These are phyloP conservation scores for Coniochaeta sp. DNA, from an alignment of 2,329 filamentous ascomycete genomes.

Conservation along the genomic window DNA sequence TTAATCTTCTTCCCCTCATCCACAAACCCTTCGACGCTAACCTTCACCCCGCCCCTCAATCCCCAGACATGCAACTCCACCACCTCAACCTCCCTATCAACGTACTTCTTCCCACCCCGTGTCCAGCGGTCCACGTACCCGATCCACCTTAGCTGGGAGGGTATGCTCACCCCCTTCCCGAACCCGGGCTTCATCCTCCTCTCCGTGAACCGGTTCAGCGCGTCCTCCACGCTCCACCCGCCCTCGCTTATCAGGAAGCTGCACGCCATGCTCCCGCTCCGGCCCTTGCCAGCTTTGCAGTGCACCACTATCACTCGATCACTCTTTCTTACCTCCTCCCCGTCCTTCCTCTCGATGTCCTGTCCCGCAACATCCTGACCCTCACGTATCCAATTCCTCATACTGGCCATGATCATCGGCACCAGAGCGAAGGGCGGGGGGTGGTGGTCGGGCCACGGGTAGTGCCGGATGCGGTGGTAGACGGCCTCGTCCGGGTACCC, in stretches of 20 bases:
- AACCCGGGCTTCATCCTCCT: slow-evolving; percentile 85
- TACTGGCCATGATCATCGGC: slow-evolving; percentile 82
- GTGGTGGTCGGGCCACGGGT: slow-evolving; percentile 95
- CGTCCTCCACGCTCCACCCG: slow-evolving; percentile 47
- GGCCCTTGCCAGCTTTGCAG: slow-evolving; percentile 94
- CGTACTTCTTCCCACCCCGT: slow-evolving; percentile 65
- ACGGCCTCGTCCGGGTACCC: slow-evolving; percentile 91
- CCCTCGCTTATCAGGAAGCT: slow-evolving; percentile 88
- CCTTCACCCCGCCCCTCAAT: slow-evolving; percentile 76
- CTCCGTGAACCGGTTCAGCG: slow-evolving; percentile 60
- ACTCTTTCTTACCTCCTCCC: slow-evolving; percentile 9
- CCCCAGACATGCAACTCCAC: slow-evolving; percentile 89
- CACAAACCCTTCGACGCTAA: slow-evolving; percentile 75
- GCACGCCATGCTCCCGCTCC: slow-evolving; percentile 81
- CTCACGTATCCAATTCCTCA: slow-evolving; percentile 77
- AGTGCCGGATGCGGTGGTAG: slow-evolving; percentile 78
- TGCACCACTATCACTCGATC: slow-evolving; percentile 80
- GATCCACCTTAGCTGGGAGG: slow-evolving; percentile 83
- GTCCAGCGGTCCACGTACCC: slow-evolving; percentile 86
- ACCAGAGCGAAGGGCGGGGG: slow-evolving; percentile 88
- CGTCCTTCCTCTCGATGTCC: slow-evolving; percentile 19
- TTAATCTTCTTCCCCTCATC: slow-evolving; percentile 88
- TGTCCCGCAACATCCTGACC: slow-evolving; percentile 25
- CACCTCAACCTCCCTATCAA: slow-evolving; percentile 77
- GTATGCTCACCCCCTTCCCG: slow-evolving; percentile 84